A percentile compares a stretch with the other conserved stretches of the same genome.
phyloP scores from a whole-genome alignment of 371 early-diverging fungal genomes.

The Apophysomyces trapeziformis region DNA sequence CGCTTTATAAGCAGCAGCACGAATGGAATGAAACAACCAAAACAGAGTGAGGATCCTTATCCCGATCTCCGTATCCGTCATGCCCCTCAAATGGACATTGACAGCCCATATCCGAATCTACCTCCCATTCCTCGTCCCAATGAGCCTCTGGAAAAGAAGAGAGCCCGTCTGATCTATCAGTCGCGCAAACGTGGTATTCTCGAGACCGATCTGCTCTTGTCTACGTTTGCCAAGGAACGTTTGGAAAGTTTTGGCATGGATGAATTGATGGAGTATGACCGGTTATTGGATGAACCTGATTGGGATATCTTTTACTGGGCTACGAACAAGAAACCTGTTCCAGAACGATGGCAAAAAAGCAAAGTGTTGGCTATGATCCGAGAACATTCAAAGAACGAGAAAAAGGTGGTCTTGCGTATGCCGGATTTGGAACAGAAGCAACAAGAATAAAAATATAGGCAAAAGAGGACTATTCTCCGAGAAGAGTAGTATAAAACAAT shows the following conservation, averaged over 20 bases:
- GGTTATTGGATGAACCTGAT: constrained; percentile 89
- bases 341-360: constrained; percentile 56
- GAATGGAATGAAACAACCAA: neutral
- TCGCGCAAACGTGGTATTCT: constrained; percentile 95
- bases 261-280: constrained; percentile 80
- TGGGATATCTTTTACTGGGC: constrained; percentile 98
- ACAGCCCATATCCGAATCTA: constrained; percentile 62
- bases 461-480: neutral
- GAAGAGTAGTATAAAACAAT: neutral
- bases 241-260: constrained; percentile 55
- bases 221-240: constrained; percentile 82
- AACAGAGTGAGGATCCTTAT: constrained; percentile 39
- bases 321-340: constrained; percentile 70
- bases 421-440: constrained; percentile 60
- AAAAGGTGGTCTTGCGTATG: constrained; percentile 72
- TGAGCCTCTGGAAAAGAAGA: constrained; percentile 69
- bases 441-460: constrained; percentile 7
- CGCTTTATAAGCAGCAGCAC: neutral
- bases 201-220: constrained; percentile 90
- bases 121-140: constrained; percentile 66
- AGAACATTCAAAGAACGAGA: constrained; percentile 72
- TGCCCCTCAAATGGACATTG: constrained; percentile 46
- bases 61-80: constrained; percentile 53
- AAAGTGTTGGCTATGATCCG: constrained; percentile 64
- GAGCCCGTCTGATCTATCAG: constrained; percentile 85